Conservation (phyloP, 208 protist species). For the Herpetomonas samuelpessoai region DNA sequence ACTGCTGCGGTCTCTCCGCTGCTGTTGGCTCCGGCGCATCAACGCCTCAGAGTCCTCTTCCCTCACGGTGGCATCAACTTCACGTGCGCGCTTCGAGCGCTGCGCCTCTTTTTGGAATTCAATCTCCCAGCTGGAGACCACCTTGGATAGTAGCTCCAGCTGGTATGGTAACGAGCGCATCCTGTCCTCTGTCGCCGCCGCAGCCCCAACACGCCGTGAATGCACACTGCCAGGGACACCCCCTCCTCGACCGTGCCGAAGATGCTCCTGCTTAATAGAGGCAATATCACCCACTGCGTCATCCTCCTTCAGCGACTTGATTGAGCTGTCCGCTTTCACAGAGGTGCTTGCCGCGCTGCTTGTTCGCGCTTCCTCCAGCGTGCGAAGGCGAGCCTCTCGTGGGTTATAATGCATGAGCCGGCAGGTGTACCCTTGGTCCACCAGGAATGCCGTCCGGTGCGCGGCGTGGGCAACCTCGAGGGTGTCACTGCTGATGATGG, state of each 20-base stretch:
- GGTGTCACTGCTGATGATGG: slow-evolving; percentile 96
- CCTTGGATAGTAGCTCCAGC: slow-evolving; percentile 64
- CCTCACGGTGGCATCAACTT: background rate
- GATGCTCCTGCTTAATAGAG: slow-evolving; percentile 74
- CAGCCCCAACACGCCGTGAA: background rate
- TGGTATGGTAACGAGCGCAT: slow-evolving; percentile 53
- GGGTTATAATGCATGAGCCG: slow-evolving; percentile 76
- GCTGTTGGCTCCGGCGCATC: background rate
- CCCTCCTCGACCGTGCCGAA: slow-evolving; percentile 7
- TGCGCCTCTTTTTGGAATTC: slow-evolving; percentile 49
- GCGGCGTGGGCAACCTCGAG: slow-evolving; percentile 96
- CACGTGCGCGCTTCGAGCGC: slow-evolving; percentile 18
- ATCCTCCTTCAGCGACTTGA: slow-evolving; percentile 4
- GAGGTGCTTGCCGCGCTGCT: background rate
- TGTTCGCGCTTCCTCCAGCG: background rate
- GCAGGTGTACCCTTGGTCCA: slow-evolving; percentile 94
- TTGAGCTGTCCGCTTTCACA: background rate
- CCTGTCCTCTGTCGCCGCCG: background rate
- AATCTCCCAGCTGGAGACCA: slow-evolving; percentile 84
- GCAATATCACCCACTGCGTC: slow-evolving; percentile 50
- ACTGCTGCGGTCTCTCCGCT: background rate
- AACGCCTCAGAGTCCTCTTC: background rate
- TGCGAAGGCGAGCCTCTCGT: background rate
- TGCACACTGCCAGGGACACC: background rate
- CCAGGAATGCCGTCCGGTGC: slow-evolving; percentile 98